A percentile compares a stretch with the other conserved stretches of the same genome.
Evolutionary conservation across 2,329 filamentous ascomycete genomes (phyloP).

Genomic region (Cryphonectria japonica): DNA sequence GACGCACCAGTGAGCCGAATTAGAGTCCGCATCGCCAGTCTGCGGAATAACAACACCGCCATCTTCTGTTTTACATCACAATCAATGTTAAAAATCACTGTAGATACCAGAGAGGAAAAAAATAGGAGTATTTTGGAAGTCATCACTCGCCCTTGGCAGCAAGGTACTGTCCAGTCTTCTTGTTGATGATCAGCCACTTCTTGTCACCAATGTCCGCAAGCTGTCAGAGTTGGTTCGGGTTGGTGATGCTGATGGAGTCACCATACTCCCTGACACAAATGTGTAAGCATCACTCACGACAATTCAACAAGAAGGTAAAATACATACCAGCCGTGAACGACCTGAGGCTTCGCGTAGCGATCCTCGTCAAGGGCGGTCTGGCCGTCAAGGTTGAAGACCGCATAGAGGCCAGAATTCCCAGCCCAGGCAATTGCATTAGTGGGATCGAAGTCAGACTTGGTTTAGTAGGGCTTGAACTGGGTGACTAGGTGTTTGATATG

Average conservation of each 20-base stretch:
- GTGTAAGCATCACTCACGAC: background rate
- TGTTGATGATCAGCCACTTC: conserved; percentile 25
- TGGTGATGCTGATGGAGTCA: conserved; percentile 17
- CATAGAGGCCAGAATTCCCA: conserved; percentile 15
- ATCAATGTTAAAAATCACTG: background rate
- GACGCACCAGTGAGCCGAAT: conserved; percentile 17
- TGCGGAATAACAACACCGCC: conserved; percentile 14
- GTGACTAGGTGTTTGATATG: background rate
- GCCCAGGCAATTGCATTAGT: conserved; percentile 13
- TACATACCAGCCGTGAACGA: conserved; percentile 16
- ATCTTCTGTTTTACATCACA: conserved; percentile 4
- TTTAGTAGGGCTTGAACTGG: background rate
- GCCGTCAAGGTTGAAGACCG: conserved; percentile 12
- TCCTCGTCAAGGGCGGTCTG: conserved; percentile 21
- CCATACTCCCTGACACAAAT: conserved; percentile 6
- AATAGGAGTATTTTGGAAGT: background rate
- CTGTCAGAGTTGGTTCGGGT: conserved; percentile 21
- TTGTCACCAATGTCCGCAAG: conserved; percentile 20
- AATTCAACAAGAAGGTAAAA: background rate
- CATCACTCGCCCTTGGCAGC: conserved; percentile 11
- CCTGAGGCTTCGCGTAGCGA: conserved; percentile 12
- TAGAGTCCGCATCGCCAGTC: conserved; percentile 16
- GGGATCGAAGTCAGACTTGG: conserved; percentile 8
- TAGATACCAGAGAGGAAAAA: background rate
- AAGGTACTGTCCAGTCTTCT: conserved; percentile 21